Base-by-base conservation (phyloP, 306 rosid species). In the Hylodesmum podocarpum region DNA sequence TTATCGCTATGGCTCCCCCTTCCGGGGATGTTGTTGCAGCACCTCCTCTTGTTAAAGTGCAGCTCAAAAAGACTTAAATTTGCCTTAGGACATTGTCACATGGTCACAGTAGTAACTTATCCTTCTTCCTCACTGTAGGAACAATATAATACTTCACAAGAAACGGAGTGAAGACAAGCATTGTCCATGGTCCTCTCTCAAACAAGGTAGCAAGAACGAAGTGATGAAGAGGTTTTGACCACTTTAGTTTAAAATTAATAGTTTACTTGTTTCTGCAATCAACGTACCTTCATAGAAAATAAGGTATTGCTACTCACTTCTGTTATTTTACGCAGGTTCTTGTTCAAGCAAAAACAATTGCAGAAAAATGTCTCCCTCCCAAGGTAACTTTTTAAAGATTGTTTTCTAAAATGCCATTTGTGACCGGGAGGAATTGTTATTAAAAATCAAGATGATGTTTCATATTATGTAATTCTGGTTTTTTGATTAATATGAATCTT, bases 101-200 rank as follows among this genome's bases (percentile, higher is more conserved):
- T 68, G 69, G 72, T 65, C 70, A 62, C 25, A 58, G 66, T 51
- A 58, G 62, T 58, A 58, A 69, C 49, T 39, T 25, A 11, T 54
- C 21, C 28, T 65, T 78, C 61, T 58, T 75, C 61, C 79, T 74
- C 50, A 33, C 49, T 91, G 75, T 82, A 94, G 98, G 96, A 91
- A 77, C 81, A 88, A 4, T 92, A 89, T 77, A 92, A 88, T 75
- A 86, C 88, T 74, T 78, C 90, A 19, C 99, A 84, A 82, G 98
- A 91, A 84, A 81, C 77, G 43, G 97, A 94, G 53, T 87, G 97
- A 39, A 91, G 90, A 80, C 86, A 91, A 62, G 96, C 98, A 21
- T 68, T 94, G 51, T 91, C 94, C 77, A 86, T 91, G 98, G 92
- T 90, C 46, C 98, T 94, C 76, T 94, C 96, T 53, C 97, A 89